Evolutionary conservation across 129 eudicot genomes (phyloP).

Genomic region (Cynara cardunculus): DNA sequence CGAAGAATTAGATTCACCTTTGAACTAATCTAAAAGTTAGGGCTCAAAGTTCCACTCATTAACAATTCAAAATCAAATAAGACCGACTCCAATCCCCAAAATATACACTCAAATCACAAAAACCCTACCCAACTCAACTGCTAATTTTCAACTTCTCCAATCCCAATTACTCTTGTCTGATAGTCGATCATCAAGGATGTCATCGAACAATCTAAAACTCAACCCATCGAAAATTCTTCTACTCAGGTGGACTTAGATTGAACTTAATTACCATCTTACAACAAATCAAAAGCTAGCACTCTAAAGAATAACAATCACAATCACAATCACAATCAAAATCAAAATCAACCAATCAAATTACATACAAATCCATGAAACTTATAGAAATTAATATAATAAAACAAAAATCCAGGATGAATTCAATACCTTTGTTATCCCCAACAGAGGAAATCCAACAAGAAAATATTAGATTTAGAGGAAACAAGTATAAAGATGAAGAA

Average conservation of each 20-base stretch:
- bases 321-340: neutral
- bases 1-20: neutral
- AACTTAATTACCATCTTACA: neutral
- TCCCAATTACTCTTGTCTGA: neutral
- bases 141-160: neutral
- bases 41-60: neutral
- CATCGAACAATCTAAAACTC: slow-evolving; percentile 14
- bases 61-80: neutral
- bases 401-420: neutral
- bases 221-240: neutral
- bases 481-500: neutral
- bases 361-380: neutral
- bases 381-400: neutral
- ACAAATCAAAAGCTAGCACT: neutral
- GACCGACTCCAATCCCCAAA: slow-evolving; percentile 13
- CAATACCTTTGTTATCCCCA: slow-evolving; percentile 15
- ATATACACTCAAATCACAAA: neutral
- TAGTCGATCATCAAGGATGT: neutral
- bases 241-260: slow-evolving; percentile 1
- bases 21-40: neutral
- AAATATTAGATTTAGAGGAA: slow-evolving; percentile 12
- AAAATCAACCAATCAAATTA: slow-evolving; percentile 10
- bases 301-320: neutral
- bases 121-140: slow-evolving; percentile 15
- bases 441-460: slow-evolving; percentile 13